A percentile compares a stretch with the other conserved stretches of the same genome.
phyloP scores from a whole-genome alignment of 2,329 filamentous ascomycete species.

The Seiridium unicorne region DNA sequence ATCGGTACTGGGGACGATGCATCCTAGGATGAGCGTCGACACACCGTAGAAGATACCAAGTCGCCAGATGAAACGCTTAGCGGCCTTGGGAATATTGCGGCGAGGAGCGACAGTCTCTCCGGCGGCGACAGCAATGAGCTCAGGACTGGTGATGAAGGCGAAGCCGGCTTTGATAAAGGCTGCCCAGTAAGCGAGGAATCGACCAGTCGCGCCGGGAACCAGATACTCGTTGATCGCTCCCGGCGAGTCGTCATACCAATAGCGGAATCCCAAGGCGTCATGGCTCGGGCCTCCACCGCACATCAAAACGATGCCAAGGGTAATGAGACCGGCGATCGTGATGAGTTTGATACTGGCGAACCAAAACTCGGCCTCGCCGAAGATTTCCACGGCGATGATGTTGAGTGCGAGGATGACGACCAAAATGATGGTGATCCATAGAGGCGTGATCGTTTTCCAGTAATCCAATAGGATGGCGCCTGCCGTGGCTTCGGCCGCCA shows the following conservation, averaged over 20 bases:
- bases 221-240: slow-evolving; percentile 47
- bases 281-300: slow-evolving; percentile 53
- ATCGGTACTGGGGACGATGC: slow-evolving; percentile 66
- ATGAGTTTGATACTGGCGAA: slow-evolving; percentile 61
- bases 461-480: slow-evolving; percentile 59
- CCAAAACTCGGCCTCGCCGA: slow-evolving; percentile 62
- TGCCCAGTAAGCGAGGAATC: slow-evolving; percentile 59
- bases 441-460: slow-evolving; percentile 51
- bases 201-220: slow-evolving; percentile 42
- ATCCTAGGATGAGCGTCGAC: slow-evolving; percentile 59
- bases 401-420: slow-evolving; percentile 54
- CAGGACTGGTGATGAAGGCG: slow-evolving; percentile 61
- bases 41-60: slow-evolving; percentile 64
- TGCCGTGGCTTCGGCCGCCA: slow-evolving; percentile 57
- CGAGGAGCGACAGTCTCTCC: slow-evolving; percentile 65
- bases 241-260: slow-evolving; percentile 40
- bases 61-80: slow-evolving; percentile 59
- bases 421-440: slow-evolving; percentile 60
- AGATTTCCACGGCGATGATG: slow-evolving; percentile 54
- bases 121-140: slow-evolving; percentile 62
- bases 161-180: slow-evolving; percentile 58
- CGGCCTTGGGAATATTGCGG: slow-evolving; percentile 65
- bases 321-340: slow-evolving; percentile 56
- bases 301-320: slow-evolving; percentile 54
- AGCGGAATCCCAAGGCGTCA: slow-evolving; percentile 46